Evolutionary conservation across 257 asterid species (phyloP).

Genomic region (Verbena officinalis): DNA sequence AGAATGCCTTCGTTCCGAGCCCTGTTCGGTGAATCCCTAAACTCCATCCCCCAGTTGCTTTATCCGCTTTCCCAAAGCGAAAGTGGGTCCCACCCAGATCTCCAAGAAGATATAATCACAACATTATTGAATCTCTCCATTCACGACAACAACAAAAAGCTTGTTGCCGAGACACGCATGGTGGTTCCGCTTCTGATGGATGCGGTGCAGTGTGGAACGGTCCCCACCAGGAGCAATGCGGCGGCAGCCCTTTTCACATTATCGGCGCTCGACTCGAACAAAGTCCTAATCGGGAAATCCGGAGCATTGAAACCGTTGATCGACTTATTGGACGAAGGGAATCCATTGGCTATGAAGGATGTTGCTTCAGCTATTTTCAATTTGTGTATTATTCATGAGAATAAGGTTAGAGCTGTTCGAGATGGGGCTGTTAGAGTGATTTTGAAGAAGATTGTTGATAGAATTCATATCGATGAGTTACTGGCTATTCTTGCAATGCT

Average conservation of each 20-base stretch:
- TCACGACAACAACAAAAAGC: constrained; percentile 84
- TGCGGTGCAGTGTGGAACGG: constrained; percentile 65
- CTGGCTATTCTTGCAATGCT: constrained; percentile 84
- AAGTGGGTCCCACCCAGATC: constrained; percentile 42
- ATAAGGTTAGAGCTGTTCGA: constrained; percentile 69
- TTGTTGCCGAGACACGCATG: constrained; percentile 75
- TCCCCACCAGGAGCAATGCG: constrained; percentile 80
- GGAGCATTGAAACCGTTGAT: constrained; percentile 74
- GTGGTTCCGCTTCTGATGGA: constrained; percentile 68
- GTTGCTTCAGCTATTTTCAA: constrained; percentile 85
- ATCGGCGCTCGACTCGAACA: constrained; percentile 81
- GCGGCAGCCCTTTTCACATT: constrained; percentile 91
- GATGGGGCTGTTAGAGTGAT: constrained; percentile 76
- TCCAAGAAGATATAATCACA: constrained; percentile 88
- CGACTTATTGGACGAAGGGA: constrained; percentile 73
- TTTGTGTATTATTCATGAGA: constrained; percentile 73
- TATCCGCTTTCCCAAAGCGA: constrained; percentile 55
- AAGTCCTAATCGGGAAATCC: constrained; percentile 68
- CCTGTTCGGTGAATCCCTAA: constrained; percentile 66
- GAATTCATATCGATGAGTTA: constrained; percentile 67
- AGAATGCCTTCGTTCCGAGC: constrained; percentile 74
- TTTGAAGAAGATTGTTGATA: constrained; percentile 50
- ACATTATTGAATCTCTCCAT: constrained; percentile 81
- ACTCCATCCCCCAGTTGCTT: constrained; percentile 62
- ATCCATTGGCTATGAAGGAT: constrained; percentile 67